Conservation (phyloP, 116 monocot species). For the Papilionanthe hybrid region DNA sequence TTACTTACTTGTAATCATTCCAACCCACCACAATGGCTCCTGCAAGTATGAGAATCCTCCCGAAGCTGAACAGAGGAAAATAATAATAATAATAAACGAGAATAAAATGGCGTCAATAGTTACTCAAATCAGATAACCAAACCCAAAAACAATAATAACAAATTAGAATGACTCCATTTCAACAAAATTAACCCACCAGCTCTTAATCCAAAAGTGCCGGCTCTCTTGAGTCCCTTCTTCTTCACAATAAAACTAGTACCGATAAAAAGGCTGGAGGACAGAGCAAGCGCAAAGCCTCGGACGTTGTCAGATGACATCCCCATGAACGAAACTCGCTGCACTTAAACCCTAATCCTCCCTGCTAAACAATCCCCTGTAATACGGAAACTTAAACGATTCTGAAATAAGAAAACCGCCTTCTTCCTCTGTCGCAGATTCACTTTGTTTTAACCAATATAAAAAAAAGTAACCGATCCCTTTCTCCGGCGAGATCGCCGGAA, state of each 20-base stretch:
- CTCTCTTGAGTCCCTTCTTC: slow-evolving; percentile 72
- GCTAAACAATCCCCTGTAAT: not conserved
- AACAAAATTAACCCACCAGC: slow-evolving; percentile 36
- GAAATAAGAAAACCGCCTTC: not conserved
- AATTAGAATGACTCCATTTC: not conserved
- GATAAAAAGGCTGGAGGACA: slow-evolving; percentile 59
- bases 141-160: not conserved
- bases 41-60: slow-evolving; percentile 76
- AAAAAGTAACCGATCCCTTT: not conserved
- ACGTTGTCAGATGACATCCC: slow-evolving; percentile 44
- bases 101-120: not conserved
- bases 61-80: slow-evolving; percentile 38
- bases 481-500: not conserved
- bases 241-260: slow-evolving; percentile 78
- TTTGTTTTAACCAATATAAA: not conserved
- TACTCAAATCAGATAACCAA: not conserved
- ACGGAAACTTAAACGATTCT: not conserved
- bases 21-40: slow-evolving; percentile 80
- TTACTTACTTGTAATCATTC: slow-evolving; percentile 84
- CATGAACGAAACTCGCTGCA: slow-evolving; percentile 9
- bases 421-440: not conserved
- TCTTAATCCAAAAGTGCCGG: slow-evolving; percentile 46
- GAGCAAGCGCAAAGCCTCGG: slow-evolving; percentile 35
- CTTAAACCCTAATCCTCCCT: not conserved
- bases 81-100: too few species aligned